Evolutionary conservation across 257 asterid species (phyloP).

Genomic region (Capsicum rhomboideum): DNA sequence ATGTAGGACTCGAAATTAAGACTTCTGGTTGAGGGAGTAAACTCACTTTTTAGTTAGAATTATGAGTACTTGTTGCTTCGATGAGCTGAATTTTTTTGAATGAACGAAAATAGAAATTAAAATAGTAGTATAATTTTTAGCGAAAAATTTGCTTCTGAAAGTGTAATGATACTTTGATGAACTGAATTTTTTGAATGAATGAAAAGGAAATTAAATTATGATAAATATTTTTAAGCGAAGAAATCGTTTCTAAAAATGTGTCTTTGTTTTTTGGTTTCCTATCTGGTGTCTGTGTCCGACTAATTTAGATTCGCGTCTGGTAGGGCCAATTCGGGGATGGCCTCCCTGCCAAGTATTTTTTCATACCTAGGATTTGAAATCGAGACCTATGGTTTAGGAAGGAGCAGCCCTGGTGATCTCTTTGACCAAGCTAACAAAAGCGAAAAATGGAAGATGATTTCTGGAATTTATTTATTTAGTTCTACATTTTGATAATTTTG

Average conservation of each 20-base stretch:
- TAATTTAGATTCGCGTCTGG: too few species aligned
- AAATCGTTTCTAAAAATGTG: background rate
- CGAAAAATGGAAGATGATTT: background rate
- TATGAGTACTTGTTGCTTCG: background rate
- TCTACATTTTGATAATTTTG: background rate
- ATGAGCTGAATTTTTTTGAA: too few species aligned
- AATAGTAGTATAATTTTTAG: background rate
- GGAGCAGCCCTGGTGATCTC: too few species aligned
- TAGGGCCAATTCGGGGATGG: too few species aligned
- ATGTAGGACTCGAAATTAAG: too few species aligned
- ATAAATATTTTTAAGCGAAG: background rate
- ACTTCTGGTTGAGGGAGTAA: too few species aligned
- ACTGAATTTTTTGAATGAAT: background rate
- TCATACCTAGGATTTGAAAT: too few species aligned
- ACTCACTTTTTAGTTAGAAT: background rate
- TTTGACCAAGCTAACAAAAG: background rate
- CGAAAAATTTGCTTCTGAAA: background rate
- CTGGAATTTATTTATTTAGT: background rate
- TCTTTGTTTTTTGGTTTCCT: background rate
- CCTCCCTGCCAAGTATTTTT: too few species aligned
- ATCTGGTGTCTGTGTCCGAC: too few species aligned
- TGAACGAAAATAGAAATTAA: background rate
- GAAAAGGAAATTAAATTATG: background rate
- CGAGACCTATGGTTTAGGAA: too few species aligned
- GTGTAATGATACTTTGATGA: background rate